Base-by-base conservation (phyloP, 176 grass and related monocot species). In the Carex littledalei region DNA sequence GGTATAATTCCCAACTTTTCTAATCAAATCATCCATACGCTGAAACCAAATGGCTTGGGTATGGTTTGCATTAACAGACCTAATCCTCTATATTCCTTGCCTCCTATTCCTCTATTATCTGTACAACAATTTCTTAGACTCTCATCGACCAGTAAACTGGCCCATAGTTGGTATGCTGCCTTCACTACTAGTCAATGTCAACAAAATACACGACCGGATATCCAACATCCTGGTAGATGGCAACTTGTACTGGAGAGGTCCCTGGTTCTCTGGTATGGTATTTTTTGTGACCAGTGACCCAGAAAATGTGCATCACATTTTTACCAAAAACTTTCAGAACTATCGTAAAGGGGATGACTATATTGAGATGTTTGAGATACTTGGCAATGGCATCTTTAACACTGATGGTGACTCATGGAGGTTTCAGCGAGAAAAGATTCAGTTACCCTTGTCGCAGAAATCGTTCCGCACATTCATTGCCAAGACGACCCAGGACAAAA, bases 261-360 rank as follows among this genome's bases (percentile, higher is more conserved):
- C 87, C 8, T 80, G 80, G 80, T 31, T 54, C 69, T 63, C 54
- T 17, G 54, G 87, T 24, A 52, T 85, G 63, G 14, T 32, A 12
- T 54, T 17, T 1, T 15, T 85, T 18, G 0, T 52, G 1, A 85
- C 87, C 8, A 53, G 52, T 18, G 87, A 88, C n/a, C 87, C 87
- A 1, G 87, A 74, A 18, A 85, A 84, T 56, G 52, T 88, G 35
- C 74, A 71, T 26, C 87, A 88, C 17, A 29, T 88, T 56, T 81
- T 70, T 54, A 81, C 18, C 62, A 4, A 64, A 63, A 71, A 80
- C 63, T 88, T 88, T 67, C 52, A 52, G 3, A 88, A 88, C 24
- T 88, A 88, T 37, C 63, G 72, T 13, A 88, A 88, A 31, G 82
- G 87, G 22, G 82, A 41, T 10, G 87, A 88, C 18, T 88, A 63